These are phyloP conservation scores for Russula dissimulans DNA, from an alignment of 768 basidiomycete species.

Conservation along the genomic window DNA sequence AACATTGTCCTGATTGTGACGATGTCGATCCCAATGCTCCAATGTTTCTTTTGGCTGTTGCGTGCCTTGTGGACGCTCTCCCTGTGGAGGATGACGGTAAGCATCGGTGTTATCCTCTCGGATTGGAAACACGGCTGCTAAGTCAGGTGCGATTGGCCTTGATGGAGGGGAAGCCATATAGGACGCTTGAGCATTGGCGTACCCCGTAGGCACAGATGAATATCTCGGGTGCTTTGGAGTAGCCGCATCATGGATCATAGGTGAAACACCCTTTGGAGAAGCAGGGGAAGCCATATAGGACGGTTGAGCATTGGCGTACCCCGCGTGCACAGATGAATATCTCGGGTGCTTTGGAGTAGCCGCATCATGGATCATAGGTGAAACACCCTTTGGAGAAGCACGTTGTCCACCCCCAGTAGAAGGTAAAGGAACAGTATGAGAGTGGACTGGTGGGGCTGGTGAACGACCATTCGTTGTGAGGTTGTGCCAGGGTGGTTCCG, in stretches of 20 bases:
- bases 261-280: background rate
- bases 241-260: background rate
- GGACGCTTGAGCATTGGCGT: background rate
- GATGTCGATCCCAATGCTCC: slow-evolving; percentile 11
- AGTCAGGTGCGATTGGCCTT: slow-evolving; percentile 9
- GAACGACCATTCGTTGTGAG: background rate
- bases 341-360: slow-evolving; percentile 1
- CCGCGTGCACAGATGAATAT: background rate
- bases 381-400: background rate
- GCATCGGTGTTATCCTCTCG: slow-evolving; percentile 13
- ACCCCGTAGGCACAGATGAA: background rate
- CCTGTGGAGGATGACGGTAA: slow-evolving; percentile 2
- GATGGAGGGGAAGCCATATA: slow-evolving; percentile 1
- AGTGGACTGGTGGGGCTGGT: background rate
- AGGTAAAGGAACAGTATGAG: slow-evolving; percentile 1
- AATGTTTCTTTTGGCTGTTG: background rate
- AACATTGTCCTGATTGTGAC: slow-evolving; percentile 2
- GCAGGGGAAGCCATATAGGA: background rate
- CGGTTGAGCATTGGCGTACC: background rate
- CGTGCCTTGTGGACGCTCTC: slow-evolving; percentile 2
- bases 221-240: slow-evolving; percentile 2
- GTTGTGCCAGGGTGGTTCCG: background rate
- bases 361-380: background rate
- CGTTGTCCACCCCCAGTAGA: slow-evolving; percentile 2
- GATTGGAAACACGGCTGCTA: slow-evolving; percentile 17